Conservation (phyloP, 495 filamentous ascomycete genomes). For the Aspergillus heteromorphus region DNA sequence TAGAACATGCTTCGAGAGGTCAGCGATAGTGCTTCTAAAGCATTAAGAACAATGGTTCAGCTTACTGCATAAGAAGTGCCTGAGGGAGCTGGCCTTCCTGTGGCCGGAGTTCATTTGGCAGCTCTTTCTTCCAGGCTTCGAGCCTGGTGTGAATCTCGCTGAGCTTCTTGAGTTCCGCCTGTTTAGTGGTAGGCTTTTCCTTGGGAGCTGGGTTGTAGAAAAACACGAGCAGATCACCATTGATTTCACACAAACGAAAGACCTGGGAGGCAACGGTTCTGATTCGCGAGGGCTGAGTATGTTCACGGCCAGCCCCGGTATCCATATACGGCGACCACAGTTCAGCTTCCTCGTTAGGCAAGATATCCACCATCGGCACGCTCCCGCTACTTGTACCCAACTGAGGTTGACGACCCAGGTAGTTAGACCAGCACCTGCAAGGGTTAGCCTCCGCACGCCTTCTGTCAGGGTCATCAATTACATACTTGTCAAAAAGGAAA, state of each 20-base stretch:
- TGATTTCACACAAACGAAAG: constrained; percentile 83
- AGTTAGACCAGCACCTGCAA: constrained; percentile 88
- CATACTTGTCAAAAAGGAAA: constrained; percentile 90
- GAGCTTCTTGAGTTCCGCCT: constrained; percentile 88
- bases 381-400: constrained; percentile 70
- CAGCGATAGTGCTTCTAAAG: constrained; percentile 16
- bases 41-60: constrained; percentile 7
- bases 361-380: constrained; percentile 84
- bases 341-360: constrained; percentile 81
- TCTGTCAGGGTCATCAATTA: background rate
- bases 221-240: constrained; percentile 77
- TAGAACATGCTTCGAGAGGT: constrained; percentile 78
- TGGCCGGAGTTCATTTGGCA: constrained; percentile 83
- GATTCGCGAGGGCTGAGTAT: constrained; percentile 76
- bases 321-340: constrained; percentile 89
- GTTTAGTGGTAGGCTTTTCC: constrained; percentile 54
- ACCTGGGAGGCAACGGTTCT: constrained; percentile 79
- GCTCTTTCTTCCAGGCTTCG: constrained; percentile 82
- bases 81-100: constrained; percentile 85
- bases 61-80: constrained; percentile 93
- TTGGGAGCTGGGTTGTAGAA: constrained; percentile 80
- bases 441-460: constrained; percentile 14
- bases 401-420: constrained; percentile 89
- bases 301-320: constrained; percentile 59
- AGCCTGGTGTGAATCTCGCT: constrained; percentile 86